Evolutionary conservation across 106 monocot species (phyloP), one percentile per base, ranked within the genome.

Genomic region (Dendrobium catenatum): DNA sequence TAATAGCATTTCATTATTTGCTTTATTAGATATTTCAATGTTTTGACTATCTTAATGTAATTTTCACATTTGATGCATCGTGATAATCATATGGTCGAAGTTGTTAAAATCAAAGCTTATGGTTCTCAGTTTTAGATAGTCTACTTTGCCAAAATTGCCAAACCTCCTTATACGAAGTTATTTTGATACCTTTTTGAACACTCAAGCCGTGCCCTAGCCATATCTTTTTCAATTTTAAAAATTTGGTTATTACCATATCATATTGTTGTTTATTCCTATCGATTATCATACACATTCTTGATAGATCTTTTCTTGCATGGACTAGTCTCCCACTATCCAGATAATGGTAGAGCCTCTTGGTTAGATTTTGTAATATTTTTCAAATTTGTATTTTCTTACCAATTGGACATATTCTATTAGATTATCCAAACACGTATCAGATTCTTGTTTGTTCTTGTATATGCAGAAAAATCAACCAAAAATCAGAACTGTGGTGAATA

Each of bases 401-500:
- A 61, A n/a, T 61, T 22, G 17, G 58, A 11, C 8, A 19, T 43
- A 74, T 44, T 73, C 7, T 61, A 73, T 37, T 49, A n/a, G 70
- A 22, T 70, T 49, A 37, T 70, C 33, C 24, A 33, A 37, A 33
- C 27, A 70, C 16, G 13, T 22, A 70, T 37, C 70, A 20, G 42
- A 18, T 43, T 74, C 37, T 40, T 81, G 68, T 31, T 78, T 74
- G 33, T 17, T 78, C 10, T 47, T 87, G 10, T 75, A 20, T 77
- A 61, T 82, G 80, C 87, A 99, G 99, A 99, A 99, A 86, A 99
- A 99, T 88, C 88, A 90, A 79, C 99, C 99, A 67, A 93, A 85
- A 88, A 99, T 99, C 78, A 84, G 86, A 89, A 99, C 95, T 31
- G 89, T 99, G 75, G 93, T 99, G 49, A 99, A 99, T 77, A 99